Evolutionary conservation across 2,329 filamentous ascomycete species (phyloP).

Genomic region (Paracorniculantispora psalliotae): DNA sequence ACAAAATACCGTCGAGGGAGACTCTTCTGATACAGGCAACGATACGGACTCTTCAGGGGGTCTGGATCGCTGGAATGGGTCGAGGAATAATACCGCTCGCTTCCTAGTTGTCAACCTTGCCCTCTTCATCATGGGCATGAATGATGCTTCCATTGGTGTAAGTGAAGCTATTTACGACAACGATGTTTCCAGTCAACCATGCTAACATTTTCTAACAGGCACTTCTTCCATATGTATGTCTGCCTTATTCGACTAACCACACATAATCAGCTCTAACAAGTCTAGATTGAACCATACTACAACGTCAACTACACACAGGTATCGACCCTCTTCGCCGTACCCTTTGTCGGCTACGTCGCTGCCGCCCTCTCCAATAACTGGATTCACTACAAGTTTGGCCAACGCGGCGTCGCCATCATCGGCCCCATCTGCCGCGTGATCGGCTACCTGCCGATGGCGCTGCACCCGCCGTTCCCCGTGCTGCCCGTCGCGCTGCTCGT

Average conservation of each 20-base stretch:
- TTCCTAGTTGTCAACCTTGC: slow-evolving; percentile 55
- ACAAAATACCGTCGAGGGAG: slow-evolving; percentile 11
- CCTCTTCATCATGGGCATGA: slow-evolving; percentile 63
- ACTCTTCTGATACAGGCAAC: neutral
- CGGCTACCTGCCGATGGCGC: slow-evolving; percentile 58
- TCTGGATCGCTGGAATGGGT: slow-evolving; percentile 58
- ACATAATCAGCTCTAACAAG: neutral
- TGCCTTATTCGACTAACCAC: neutral
- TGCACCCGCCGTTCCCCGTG: slow-evolving; percentile 66
- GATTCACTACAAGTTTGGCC: slow-evolving; percentile 61
- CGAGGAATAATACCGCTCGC: slow-evolving; percentile 53
- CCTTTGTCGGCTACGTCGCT: slow-evolving; percentile 59
- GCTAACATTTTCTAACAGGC: slow-evolving; percentile 29
- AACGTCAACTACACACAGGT: slow-evolving; percentile 56
- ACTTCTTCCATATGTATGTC: slow-evolving; percentile 42
- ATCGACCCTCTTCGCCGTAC: slow-evolving; percentile 62
- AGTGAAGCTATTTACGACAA: slow-evolving; percentile 21
- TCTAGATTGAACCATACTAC: slow-evolving; percentile 57
- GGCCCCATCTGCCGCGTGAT: slow-evolving; percentile 58
- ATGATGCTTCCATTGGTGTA: slow-evolving; percentile 62
- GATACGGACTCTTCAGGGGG: slow-evolving; percentile 10
- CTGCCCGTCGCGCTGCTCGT: slow-evolving; percentile 61
- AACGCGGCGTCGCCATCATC: slow-evolving; percentile 65
- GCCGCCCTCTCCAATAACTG: slow-evolving; percentile 61
- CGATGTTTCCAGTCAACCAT: neutral